These are phyloP conservation scores for Paramecium primaurelia DNA, from an alignment of 73 alveolate species.

Conservation along the genomic window DNA sequence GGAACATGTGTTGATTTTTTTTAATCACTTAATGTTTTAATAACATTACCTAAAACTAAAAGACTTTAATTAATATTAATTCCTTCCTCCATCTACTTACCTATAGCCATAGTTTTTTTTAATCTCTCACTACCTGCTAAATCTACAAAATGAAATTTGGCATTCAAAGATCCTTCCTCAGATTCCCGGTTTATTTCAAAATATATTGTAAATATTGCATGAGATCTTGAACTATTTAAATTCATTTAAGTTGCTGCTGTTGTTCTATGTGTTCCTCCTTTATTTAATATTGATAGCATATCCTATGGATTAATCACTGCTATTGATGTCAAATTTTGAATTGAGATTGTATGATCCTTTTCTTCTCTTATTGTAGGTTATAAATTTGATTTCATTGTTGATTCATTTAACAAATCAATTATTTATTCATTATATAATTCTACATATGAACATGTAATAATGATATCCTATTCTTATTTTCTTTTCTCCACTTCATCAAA, in stretches of 20 bases:
- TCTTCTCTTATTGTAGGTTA: constrained; percentile 74
- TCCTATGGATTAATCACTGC: constrained; percentile 84
- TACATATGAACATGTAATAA: constrained; percentile 81
- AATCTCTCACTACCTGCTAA: constrained; percentile 98
- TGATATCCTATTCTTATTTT: constrained; percentile 73
- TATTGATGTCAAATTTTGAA: constrained; percentile 77
- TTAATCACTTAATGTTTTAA: constrained; percentile 88
- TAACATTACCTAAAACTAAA: constrained; percentile 92
- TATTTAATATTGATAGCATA: constrained; percentile 78
- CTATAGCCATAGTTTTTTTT: constrained; percentile 89
- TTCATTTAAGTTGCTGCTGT: constrained; percentile 91
- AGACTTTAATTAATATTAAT: constrained; percentile 92
- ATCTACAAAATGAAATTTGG: constrained; percentile 96
- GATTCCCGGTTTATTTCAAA: constrained; percentile 79
- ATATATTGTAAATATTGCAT: constrained; percentile 92
- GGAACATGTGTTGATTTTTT: constrained; percentile 91
- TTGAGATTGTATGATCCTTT: constrained; percentile 80
- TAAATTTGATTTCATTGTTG: constrained; percentile 51
- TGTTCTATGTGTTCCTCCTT: constrained; percentile 90
- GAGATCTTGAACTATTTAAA: constrained; percentile 87
- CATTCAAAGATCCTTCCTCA: constrained; percentile 78
- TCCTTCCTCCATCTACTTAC: constrained; percentile 87
- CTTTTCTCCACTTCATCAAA: constrained; percentile 83
- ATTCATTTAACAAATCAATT: constrained; percentile 85
- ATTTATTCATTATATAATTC: constrained; percentile 96